Evolutionary conservation across 331 rosid species (phyloP), one percentile per base, ranked within the genome.

Genomic region (Acacia pycnantha): DNA sequence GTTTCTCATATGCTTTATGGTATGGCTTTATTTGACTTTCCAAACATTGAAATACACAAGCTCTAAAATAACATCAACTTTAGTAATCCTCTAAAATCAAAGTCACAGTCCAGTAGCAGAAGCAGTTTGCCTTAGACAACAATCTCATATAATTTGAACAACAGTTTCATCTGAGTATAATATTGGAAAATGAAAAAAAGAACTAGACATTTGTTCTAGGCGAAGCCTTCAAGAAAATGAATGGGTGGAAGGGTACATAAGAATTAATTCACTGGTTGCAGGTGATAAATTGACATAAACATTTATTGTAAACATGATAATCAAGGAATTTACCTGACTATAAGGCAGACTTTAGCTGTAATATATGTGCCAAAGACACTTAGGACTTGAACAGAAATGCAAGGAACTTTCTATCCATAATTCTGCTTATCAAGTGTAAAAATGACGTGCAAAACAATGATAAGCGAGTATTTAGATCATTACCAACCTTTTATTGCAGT

Each of bases 401-500:
- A 56, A 56, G 27, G 27, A 56, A 56, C 62, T 33, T 48, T 50
- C 58, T 18, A 10, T 8, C 48, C 69, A 53, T 11, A 33, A 44
- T 19, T 69, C 46, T 73, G 61, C 51, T 77, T 47, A 16, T 71
- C 46, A 53, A 44, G 44, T 15, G 44, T 37, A 68, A n/a, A 61
- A 68, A 62, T 46, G 37, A 77, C 54, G 44, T 10, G 61, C 43
- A 19, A 61, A 76, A 65, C 43, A 29, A 22, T 18, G 44, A 65
- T 31, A 65, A 81, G 29, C 11, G 40, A 75, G 72, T 81, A 75
- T 67, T 62, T 37, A 80, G 22, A 65, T 56, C 68, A 80, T 58
- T 59, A 78, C 95, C 61, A 62, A 96, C 99, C 99, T 91, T 91
- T 89, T 72, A 94, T 81, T 65, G 89, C 86, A 15, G 90, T 85